These are phyloP conservation scores for Ustilago loliicola DNA, from an alignment of 1,284 basidiomycete species.

Conservation along the genomic window DNA sequence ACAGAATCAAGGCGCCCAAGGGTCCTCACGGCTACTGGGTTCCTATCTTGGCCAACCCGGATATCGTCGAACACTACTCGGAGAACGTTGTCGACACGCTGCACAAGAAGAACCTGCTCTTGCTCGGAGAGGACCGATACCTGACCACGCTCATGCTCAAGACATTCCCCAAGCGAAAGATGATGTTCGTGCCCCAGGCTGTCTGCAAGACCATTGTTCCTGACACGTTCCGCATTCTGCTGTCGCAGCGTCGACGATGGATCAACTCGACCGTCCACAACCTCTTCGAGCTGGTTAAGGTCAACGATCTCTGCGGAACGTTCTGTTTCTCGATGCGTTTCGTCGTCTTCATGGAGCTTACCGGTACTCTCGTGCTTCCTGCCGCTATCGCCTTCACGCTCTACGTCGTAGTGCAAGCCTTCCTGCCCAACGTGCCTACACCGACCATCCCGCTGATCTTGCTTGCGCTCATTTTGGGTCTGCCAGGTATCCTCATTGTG, in stretches of 20 bases:
- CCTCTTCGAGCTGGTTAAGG: conserved; percentile 72
- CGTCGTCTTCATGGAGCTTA: conserved; percentile 72
- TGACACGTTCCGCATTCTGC: conserved; percentile 72
- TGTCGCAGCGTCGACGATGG: conserved; percentile 73
- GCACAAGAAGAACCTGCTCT: conserved; percentile 73
- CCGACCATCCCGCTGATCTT: conserved; percentile 67
- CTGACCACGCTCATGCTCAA: conserved; percentile 73
- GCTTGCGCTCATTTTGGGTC: conserved; percentile 72
- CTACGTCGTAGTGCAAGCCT: conserved; percentile 69
- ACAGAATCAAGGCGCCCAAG: conserved; percentile 73
- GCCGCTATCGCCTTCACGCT: conserved; percentile 73
- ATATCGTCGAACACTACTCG: conserved; percentile 73
- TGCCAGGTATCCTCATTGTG: conserved; percentile 72
- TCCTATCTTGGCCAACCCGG: conserved; percentile 72
- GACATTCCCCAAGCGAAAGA: conserved; percentile 73
- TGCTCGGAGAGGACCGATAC: conserved; percentile 73
- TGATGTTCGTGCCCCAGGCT: conserved; percentile 73
- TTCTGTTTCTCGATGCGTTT: conserved; percentile 73
- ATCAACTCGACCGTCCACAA: conserved; percentile 74
- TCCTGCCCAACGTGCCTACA: conserved; percentile 53
- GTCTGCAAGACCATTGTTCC: conserved; percentile 73
- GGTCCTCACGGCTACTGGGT: conserved; percentile 73
- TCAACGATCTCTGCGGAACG: conserved; percentile 72
- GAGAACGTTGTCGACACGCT: conserved; percentile 73
- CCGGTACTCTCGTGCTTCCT: conserved; percentile 72